phyloP scores from a whole-genome alignment of 768 basidiomycete species.

The Pulveroboletus sp. region DNA sequence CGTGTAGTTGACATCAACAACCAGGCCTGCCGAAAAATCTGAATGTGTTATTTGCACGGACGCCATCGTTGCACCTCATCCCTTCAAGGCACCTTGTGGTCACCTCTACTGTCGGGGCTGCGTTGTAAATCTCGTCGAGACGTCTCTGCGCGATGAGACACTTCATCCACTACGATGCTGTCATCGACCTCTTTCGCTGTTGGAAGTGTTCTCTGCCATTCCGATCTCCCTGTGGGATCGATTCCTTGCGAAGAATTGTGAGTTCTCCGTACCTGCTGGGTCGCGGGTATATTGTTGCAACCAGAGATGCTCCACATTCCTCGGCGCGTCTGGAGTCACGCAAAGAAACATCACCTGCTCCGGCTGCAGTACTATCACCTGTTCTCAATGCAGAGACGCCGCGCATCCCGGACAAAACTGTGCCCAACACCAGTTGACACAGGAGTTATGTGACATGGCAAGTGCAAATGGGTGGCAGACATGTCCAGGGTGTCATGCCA shows the following conservation, averaged over 20 bases:
- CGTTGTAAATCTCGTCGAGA: conserved; percentile 37
- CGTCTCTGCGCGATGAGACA: conserved; percentile 47
- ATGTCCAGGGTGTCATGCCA: conserved; percentile 54
- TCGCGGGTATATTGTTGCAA: conserved; percentile 51
- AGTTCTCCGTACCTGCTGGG: conserved; percentile 41
- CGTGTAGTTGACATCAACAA: not conserved
- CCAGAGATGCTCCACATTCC: conserved; percentile 50
- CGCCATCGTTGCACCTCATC: conserved; percentile 12
- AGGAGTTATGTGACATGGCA: conserved; percentile 46
- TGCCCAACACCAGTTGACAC: conserved; percentile 38
- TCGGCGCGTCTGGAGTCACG: conserved; percentile 37
- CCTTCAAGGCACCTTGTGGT: conserved; percentile 41
- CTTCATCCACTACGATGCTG: conserved; percentile 55
- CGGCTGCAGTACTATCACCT: conserved; percentile 40
- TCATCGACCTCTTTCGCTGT: conserved; percentile 32
- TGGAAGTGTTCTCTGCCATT: conserved; percentile 29
- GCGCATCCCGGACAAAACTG: conserved; percentile 43
- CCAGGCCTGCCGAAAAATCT: not conserved
- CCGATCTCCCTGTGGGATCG: conserved; percentile 19
- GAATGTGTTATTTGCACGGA: conserved; percentile 46
- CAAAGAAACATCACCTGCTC: conserved; percentile 33
- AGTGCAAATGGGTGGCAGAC: conserved; percentile 53
- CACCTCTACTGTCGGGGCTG: conserved; percentile 50
- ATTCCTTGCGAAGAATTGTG: conserved; percentile 42
- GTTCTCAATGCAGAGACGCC: conserved; percentile 47